Evolutionary conservation across 768 basidiomycete species (phyloP).

Genomic region (Amanita molliuscula): DNA sequence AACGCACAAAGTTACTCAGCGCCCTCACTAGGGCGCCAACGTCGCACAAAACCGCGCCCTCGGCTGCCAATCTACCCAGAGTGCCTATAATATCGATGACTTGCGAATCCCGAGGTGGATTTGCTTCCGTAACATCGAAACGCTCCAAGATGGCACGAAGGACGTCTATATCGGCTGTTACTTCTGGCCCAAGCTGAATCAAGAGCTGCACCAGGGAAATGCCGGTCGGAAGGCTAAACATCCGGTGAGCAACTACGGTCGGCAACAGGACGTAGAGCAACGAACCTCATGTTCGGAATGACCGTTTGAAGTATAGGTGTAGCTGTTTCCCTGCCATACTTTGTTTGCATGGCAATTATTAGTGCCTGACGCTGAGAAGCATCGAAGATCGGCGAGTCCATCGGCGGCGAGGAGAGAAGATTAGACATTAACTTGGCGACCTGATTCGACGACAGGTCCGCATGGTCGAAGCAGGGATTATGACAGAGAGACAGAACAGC

Average conservation of each 20-base stretch:
- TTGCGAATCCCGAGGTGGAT: conserved; percentile 62
- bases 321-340: conserved; percentile 71
- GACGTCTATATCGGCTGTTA: conserved; percentile 64
- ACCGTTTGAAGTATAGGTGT: conserved; percentile 67
- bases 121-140: conserved; percentile 64
- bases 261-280: conserved; percentile 3
- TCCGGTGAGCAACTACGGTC: conserved; percentile 3
- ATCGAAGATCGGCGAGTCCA: conserved; percentile 65
- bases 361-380: conserved; percentile 65
- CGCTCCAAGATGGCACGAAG: conserved; percentile 60
- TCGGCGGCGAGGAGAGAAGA: conserved; percentile 59
- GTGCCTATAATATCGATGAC: conserved; percentile 63
- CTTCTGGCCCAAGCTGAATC: conserved; percentile 70
- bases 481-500: conserved; percentile 69
- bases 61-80: conserved; percentile 57
- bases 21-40: conserved; percentile 65
- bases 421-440: conserved; percentile 74
- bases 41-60: conserved; percentile 67
- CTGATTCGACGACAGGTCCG: conserved; percentile 65
- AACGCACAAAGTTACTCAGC: conserved; percentile 63
- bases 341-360: conserved; percentile 64
- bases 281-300: conserved; percentile 64
- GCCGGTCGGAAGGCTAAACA: conserved; percentile 48
- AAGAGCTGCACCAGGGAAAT: conserved; percentile 68
- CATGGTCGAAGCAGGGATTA: conserved; percentile 73